Base-by-base conservation (phyloP, 768 basidiomycete species). In the Clitopilus hobsonii region DNA sequence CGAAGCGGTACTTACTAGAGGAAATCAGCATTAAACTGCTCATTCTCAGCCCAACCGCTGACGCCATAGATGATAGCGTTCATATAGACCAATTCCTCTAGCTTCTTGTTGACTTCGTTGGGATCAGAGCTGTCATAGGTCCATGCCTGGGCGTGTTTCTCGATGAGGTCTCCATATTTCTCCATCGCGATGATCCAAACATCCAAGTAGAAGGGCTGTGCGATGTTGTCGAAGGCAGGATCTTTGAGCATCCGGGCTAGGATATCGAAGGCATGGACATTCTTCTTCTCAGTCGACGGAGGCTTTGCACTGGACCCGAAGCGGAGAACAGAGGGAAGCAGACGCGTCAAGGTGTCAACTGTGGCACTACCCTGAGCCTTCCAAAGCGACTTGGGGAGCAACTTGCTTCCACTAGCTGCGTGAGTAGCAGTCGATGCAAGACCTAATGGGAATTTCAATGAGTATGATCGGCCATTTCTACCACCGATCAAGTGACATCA, bases 1-100 rank as follows among this genome's bases (percentile, higher is more conserved):
- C 10, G 45, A 36, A 38, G n/a, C n/a, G n/a, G n/a, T n/a, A 54
- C 56, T 49, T 30, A 58, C 55, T 61, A n/a, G 8, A 54, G 38
- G 11, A 51, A 59, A 6, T 61, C 60, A 29, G 60, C 60, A 14
- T 48, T 13, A 25, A 53, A 53, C 2, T 27, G 3, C 11, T 53
- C 24, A 18, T 16, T 23, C 30, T 53, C 25, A 13, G 8, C 20
- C 52, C 52, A 53, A 1, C 30, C 52, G 5, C 22, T 23, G 14
- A 51, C 36, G 16, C 52, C 52, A 24, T 53, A 53, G 28, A 53
- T 53, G 22, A 53, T 4, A 13, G 29, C n/a, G 29, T 51, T 32
- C 50, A 18, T 32, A 23, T 28, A 51, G 13, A n/a, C 29, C 7
- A 51, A 27, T 32, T 53, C 52, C 22, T 53, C 52, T 1, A 53